phyloP scores from a whole-genome alignment of 139 green algal species.

The Coelastrella sp. region DNA sequence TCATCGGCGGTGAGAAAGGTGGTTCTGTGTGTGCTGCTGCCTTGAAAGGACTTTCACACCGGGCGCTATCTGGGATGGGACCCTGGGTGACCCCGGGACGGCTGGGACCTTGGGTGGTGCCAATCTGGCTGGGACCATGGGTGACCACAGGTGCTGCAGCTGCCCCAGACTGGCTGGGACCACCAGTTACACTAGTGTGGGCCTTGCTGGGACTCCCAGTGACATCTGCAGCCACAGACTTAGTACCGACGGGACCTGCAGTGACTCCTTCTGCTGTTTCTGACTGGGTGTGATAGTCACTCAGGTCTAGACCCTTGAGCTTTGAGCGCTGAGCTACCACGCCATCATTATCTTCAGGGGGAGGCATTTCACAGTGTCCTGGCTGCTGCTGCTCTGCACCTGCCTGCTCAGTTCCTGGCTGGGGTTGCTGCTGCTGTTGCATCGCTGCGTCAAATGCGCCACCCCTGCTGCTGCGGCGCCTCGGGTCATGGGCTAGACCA shows the following conservation, averaged over 20 bases:
- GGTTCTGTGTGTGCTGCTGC: neutral
- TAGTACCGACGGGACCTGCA: neutral
- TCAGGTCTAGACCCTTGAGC: too few relatives aligned
- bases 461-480: neutral
- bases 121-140: neutral
- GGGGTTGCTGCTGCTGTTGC: constrained; percentile 19
- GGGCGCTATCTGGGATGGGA: neutral
- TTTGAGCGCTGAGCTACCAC: too few relatives aligned
- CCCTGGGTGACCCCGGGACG: neutral
- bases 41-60: constrained; percentile 34
- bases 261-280: constrained; percentile 1
- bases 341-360: neutral
- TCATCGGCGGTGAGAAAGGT: constrained; percentile 7
- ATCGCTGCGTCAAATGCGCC: neutral
- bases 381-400: constrained; percentile 5
- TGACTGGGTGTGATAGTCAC: neutral
- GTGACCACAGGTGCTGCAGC: too few relatives aligned
- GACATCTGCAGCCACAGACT: neutral
- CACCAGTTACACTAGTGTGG: neutral
- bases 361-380: neutral
- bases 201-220: neutral
- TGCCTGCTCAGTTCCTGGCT: neutral
- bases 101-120: neutral
- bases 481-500: neutral
- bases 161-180: neutral